These are phyloP conservation scores for Achaetomiella virescens DNA, from an alignment of 495 filamentous ascomycete genomes.

Conservation along the genomic window DNA sequence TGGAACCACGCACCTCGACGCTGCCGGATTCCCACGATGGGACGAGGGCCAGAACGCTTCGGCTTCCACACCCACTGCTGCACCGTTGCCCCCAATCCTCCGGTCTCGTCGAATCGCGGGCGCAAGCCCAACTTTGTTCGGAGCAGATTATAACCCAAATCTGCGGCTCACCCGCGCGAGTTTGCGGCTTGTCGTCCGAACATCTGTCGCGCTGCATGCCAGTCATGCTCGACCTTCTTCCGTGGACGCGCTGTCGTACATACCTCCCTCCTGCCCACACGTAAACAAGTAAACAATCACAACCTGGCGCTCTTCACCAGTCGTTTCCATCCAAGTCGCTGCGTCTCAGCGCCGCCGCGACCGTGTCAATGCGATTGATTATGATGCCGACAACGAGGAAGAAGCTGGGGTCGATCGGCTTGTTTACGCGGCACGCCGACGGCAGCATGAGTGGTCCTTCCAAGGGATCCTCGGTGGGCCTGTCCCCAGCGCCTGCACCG, in stretches of 20 bases:
- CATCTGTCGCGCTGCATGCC: constrained; percentile 7
- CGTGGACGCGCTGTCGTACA: constrained; percentile 3
- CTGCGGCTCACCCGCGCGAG: constrained; percentile 16
- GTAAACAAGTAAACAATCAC: constrained; percentile 26
- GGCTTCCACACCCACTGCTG: constrained; percentile 15
- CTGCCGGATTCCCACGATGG: constrained; percentile 13
- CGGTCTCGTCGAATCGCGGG: constrained; percentile 25
- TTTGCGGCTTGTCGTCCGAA: not conserved
- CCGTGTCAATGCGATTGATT: constrained; percentile 22
- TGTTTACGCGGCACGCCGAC: constrained; percentile 26
- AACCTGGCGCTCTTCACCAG: constrained; percentile 6
- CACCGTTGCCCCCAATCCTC: constrained; percentile 22
- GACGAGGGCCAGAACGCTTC: constrained; percentile 9
- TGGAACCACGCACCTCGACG: constrained; percentile 27
- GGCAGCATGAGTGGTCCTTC: constrained; percentile 13
- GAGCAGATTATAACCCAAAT: constrained; percentile 26
- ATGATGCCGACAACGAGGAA: constrained; percentile 34
- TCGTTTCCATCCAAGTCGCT: constrained; percentile 12
- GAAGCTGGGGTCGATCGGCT: constrained; percentile 27
- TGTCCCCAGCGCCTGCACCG: constrained; percentile 20
- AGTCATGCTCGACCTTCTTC: not conserved
- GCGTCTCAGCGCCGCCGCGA: not conserved
- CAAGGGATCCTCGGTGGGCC: constrained; percentile 20
- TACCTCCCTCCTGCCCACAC: constrained; percentile 6
- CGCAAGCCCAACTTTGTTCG: constrained; percentile 21